These are phyloP conservation scores for Nymphaea thermarum DNA, from an alignment of 164 flowering plant species.

Conservation along the genomic window DNA sequence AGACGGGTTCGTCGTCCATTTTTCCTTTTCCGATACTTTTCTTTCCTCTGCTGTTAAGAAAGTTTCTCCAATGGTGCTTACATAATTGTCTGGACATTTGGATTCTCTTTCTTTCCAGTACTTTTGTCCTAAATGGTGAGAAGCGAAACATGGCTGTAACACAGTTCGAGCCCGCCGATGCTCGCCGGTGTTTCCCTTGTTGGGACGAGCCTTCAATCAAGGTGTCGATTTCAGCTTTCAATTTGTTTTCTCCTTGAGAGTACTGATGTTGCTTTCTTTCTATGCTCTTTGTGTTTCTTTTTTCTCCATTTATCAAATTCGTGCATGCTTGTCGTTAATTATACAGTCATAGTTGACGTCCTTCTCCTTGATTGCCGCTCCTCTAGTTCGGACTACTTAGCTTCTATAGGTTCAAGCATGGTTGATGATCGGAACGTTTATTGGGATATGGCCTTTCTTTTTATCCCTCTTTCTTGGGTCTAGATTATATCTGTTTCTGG, in stretches of 20 bases:
- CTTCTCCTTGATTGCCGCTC: no score
- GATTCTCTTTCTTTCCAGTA: constrained; percentile 24
- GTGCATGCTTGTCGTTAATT: neutral
- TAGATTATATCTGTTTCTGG: no score
- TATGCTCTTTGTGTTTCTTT: neutral
- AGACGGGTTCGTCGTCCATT: neutral
- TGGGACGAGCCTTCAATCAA: constrained; percentile 99
- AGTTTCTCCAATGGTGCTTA: neutral
- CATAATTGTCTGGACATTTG: neutral
- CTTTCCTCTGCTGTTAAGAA: neutral
- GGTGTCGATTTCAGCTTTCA: constrained; percentile 28
- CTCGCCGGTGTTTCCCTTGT: constrained; percentile 93
- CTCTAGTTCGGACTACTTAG: no score
- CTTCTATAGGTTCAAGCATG: no score
- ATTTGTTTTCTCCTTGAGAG: neutral
- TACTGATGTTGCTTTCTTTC: neutral
- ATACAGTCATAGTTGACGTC: no score
- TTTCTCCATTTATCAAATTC: neutral
- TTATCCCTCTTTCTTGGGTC: no score
- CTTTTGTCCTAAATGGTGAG: constrained; percentile 70
- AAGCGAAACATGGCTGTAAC: constrained; percentile 97
- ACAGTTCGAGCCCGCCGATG: constrained; percentile 94
- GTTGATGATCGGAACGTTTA: no score
- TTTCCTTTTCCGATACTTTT: neutral
- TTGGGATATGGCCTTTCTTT: no score